Conservation (phyloP, 2,329 filamentous ascomycete species). For the Fonsecaea pedrosoi region DNA sequence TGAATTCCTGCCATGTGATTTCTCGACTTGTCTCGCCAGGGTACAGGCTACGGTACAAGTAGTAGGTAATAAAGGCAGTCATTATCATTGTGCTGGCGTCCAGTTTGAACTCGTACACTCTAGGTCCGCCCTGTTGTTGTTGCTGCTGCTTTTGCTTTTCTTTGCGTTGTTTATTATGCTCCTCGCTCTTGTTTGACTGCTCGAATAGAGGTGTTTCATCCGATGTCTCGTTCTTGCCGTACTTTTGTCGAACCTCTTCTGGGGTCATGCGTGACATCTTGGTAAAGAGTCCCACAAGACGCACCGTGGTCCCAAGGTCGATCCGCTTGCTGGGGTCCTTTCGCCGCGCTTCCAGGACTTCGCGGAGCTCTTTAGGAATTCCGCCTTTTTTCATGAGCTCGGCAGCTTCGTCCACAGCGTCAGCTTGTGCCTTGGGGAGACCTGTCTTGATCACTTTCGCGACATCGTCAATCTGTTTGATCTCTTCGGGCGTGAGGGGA, state of each 20-base stretch:
- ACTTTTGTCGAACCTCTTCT: slow-evolving; percentile 47
- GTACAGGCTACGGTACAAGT: slow-evolving; percentile 69
- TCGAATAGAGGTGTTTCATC: slow-evolving; percentile 36
- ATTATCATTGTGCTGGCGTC: slow-evolving; percentile 65
- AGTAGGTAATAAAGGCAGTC: slow-evolving; percentile 66
- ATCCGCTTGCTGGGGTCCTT: slow-evolving; percentile 53
- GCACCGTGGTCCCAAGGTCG: slow-evolving; percentile 64
- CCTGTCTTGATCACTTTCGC: slow-evolving; percentile 63
- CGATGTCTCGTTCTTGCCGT: slow-evolving; percentile 37
- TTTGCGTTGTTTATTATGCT: slow-evolving; percentile 43
- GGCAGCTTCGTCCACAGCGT: slow-evolving; percentile 66
- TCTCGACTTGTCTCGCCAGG: slow-evolving; percentile 73
- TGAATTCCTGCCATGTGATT: slow-evolving; percentile 97
- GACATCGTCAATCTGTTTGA: slow-evolving; percentile 64
- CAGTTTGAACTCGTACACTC: slow-evolving; percentile 56
- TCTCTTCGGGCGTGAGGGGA: slow-evolving; percentile 62
- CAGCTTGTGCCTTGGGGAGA: slow-evolving; percentile 67
- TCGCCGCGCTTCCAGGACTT: slow-evolving; percentile 64
- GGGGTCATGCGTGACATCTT: slow-evolving; percentile 62
- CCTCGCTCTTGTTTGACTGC: slow-evolving; percentile 40
- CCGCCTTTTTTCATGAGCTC: slow-evolving; percentile 70
- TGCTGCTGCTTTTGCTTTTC: slow-evolving; percentile 43
- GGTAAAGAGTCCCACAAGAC: slow-evolving; percentile 63
- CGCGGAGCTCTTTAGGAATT: slow-evolving; percentile 70
- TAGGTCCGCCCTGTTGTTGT: slow-evolving; percentile 47